phyloP scores from a whole-genome alignment of 768 basidiomycete genomes.

The Boletus insuetus region DNA sequence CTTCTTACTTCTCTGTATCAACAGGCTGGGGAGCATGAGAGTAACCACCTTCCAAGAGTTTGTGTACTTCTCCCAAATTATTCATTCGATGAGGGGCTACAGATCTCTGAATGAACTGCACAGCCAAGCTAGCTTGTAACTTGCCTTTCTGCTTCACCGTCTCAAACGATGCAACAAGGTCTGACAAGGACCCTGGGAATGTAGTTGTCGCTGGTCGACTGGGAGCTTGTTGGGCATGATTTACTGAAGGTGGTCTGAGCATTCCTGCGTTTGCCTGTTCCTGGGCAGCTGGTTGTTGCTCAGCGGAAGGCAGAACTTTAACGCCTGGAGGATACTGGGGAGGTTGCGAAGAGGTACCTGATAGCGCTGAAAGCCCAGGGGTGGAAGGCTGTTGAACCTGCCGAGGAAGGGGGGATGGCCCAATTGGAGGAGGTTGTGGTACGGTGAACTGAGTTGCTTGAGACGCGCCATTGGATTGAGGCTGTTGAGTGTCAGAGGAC shows the following conservation, averaged over 20 bases:
- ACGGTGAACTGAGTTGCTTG: slow-evolving; percentile 23
- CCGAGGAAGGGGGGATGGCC: slow-evolving; percentile 49
- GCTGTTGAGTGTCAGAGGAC: slow-evolving; percentile 38
- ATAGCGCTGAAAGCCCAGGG: slow-evolving; percentile 17
- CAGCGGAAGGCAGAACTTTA: slow-evolving; percentile 46
- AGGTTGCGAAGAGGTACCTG: slow-evolving; percentile 26
- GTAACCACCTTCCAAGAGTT: slow-evolving; percentile 91
- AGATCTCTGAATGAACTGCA: slow-evolving; percentile 1
- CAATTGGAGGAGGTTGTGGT: slow-evolving; percentile 35
- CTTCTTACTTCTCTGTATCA: slow-evolving; percentile 91
- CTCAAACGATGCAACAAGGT: slow-evolving; percentile 93
- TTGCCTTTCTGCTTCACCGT: slow-evolving; percentile 94
- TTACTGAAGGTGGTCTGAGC: slow-evolving; percentile 53
- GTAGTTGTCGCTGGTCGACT: slow-evolving; percentile 44
- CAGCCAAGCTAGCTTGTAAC: slow-evolving; percentile 12
- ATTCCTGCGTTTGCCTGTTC: slow-evolving; percentile 39
- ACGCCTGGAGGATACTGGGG: slow-evolving; percentile 72
- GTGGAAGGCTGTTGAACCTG: slow-evolving; percentile 43
- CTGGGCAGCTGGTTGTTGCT: slow-evolving; percentile 35
- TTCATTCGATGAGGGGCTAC: slow-evolving; percentile 77
- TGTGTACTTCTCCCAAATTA: slow-evolving; percentile 87
- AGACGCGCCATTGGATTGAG: slow-evolving; percentile 35
- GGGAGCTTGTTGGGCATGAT: slow-evolving; percentile 42
- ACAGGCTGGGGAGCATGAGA: slow-evolving; percentile 85
- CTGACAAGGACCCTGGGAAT: slow-evolving; percentile 84